Evolutionary conservation across 192 early-diverging fungal genomes (phyloP).

Genomic region (Chytriomyces hyalinus): DNA sequence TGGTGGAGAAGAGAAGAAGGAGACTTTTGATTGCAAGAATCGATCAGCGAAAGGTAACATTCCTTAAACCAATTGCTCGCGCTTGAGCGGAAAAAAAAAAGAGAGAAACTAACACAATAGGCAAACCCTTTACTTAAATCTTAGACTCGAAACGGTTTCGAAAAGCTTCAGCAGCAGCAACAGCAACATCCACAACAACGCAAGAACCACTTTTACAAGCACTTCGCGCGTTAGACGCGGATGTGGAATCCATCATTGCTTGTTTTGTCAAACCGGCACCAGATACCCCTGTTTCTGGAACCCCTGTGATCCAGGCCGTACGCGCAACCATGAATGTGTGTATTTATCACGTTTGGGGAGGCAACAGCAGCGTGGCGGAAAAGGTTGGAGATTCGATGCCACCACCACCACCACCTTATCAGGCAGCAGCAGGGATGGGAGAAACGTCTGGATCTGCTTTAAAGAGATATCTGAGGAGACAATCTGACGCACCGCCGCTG

Average conservation of each 20-base stretch:
- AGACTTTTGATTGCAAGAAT: background rate
- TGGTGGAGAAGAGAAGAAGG: background rate
- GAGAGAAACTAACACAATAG: background rate
- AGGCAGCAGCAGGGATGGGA: background rate
- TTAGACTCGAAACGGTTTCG: background rate
- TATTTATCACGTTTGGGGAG: background rate
- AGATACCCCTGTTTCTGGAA: slow-evolving; percentile 2
- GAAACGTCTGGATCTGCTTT: background rate
- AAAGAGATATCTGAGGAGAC: too few species aligned
- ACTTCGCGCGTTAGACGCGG: background rate
- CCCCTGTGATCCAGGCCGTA: background rate
- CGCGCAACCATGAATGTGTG: background rate
- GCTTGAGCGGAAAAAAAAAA: background rate
- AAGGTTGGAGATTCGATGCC: too few species aligned
- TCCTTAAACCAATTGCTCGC: background rate
- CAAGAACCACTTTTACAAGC: background rate
- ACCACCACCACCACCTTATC: too few species aligned
- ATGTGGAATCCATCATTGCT: background rate
- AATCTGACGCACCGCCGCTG: too few species aligned
- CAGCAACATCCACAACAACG: background rate
- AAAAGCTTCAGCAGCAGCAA: background rate
- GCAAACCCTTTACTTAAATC: background rate
- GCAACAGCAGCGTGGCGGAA: too few species aligned
- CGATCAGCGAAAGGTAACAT: background rate
- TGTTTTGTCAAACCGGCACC: slow-evolving; percentile 3